Base-by-base conservation (phyloP, 805 yeast genomes). In the Metschnikowia henanensis region DNA sequence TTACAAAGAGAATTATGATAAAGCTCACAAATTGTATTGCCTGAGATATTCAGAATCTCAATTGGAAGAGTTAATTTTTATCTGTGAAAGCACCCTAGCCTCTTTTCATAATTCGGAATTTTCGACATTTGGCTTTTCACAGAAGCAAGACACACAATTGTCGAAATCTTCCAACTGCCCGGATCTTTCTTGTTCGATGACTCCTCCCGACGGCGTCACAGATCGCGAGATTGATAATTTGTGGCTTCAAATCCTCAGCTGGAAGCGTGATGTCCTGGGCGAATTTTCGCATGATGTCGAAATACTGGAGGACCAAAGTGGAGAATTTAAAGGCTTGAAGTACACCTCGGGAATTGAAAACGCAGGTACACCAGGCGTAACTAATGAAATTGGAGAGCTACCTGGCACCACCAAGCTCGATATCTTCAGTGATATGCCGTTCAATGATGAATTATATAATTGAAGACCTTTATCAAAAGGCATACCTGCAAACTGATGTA, bases 171-270 rank as follows among this genome's bases (percentile, higher is more conserved):
- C 50, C 2, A 30, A 31, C n/a, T 21, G 13, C 10, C 35, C 34
- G 31, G 17, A 29, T 10, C 32, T 32, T 18, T 31, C 43, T 6
- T 29, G 31, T 7, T 35, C 41, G 12, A 5, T 28, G 15, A 37
- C 47, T 2, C 41, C 49, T 6, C 33, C 47, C 2, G 53, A 50
- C 10, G 39, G 21, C 7, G 31, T 60, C 21, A 50, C 55, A 28
- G 58, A 59, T 42, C 53, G 53, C 5, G 68, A 66, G 38, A 58
- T 66, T 29, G 73, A 68, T 50, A 59, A 60, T 31, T 43, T 65
- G 16, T 68, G 73, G 73, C 49, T 63, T 26, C 66, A 63, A 30
- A 54, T 67, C 50, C 52, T 68, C n/a, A 53, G 60, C 6, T 53
- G 59, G 52, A 64, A 63, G 35, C 52, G 56, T 33, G 66, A 61